Percentiles rank a stretch among this genome's conserved stretches.
These are phyloP conservation scores for Mimosa bimucronata DNA, from an alignment of 306 rosid genomes.

Conservation along the genomic window DNA sequence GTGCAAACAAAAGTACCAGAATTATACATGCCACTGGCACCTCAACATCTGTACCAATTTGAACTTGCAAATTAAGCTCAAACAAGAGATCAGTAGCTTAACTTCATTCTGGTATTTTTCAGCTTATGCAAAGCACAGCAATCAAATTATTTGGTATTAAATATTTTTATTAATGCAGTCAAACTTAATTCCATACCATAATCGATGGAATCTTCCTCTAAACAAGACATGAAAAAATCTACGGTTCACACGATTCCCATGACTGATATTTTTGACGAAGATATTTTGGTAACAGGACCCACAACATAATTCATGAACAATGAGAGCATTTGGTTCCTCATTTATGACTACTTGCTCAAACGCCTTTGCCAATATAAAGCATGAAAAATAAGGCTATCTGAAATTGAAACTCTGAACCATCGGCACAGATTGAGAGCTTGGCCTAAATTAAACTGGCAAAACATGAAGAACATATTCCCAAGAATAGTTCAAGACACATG, in stretches of 20 bases:
- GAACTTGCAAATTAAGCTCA: slow-evolving; percentile 29
- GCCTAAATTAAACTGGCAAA: slow-evolving; percentile 33
- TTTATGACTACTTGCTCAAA: neutral
- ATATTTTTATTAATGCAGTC: neutral
- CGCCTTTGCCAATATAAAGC: neutral
- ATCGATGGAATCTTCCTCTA: neutral
- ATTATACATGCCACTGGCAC: slow-evolving; percentile 87
- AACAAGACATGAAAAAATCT: neutral
- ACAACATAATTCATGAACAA: neutral
- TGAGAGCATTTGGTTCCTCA: neutral
- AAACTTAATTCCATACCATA: neutral
- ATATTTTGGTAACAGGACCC: neutral
- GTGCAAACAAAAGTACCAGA: slow-evolving; percentile 77
- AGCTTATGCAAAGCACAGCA: slow-evolving; percentile 10
- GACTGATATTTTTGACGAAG: neutral
- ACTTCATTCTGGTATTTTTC: slow-evolving; percentile 42
- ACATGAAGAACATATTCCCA: slow-evolving; percentile 41
- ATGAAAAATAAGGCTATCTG: neutral
- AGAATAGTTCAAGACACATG: slow-evolving; percentile 36
- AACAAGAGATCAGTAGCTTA: slow-evolving; percentile 28
- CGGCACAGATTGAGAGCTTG: neutral
- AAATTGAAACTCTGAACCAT: neutral
- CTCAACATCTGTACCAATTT: slow-evolving; percentile 78
- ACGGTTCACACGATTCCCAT: neutral
- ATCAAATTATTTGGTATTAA: too few species aligned